Percentiles rank a stretch among this genome's conserved stretches.
Conservation (phyloP, 345 rosid genomes). For the Hibiscus trionum region DNA sequence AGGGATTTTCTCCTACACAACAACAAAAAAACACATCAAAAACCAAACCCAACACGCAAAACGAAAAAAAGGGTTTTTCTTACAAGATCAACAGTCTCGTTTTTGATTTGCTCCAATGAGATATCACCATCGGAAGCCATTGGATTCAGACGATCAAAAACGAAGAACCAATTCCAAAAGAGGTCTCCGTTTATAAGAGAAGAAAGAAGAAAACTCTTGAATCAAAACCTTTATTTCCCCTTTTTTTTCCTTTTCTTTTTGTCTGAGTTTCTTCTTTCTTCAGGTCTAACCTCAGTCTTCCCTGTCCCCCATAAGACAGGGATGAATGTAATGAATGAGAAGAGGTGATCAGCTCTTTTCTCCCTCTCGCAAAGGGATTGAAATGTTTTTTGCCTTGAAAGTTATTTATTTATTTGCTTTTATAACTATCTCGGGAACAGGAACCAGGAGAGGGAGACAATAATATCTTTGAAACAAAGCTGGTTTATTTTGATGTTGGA, state of each 20-base stretch:
- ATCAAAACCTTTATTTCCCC: neutral
- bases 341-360: neutral
- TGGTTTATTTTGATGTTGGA: neutral
- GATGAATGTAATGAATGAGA: neutral
- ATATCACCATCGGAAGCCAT: slow-evolving; percentile 34
- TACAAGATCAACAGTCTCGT: slow-evolving; percentile 76
- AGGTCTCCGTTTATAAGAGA: neutral
- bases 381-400: neutral
- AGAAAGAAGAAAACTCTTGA: slow-evolving; percentile 16
- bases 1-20: slow-evolving; percentile 61
- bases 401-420: neutral
- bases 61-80: slow-evolving; percentile 7
- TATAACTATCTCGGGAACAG: neutral
- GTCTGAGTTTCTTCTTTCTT: neutral
- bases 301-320: neutral
- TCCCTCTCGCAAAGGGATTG: neutral
- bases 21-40: too few species aligned
- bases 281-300: neutral
- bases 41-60: neutral
- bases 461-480: neutral
- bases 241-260: neutral
- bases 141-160: slow-evolving; percentile 8
- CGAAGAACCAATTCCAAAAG: neutral
- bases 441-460: neutral
- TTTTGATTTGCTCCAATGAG: slow-evolving; percentile 65